Base-by-base conservation (phyloP, 2,329 filamentous ascomycete genomes). In the Ciborinia camelliae region DNA sequence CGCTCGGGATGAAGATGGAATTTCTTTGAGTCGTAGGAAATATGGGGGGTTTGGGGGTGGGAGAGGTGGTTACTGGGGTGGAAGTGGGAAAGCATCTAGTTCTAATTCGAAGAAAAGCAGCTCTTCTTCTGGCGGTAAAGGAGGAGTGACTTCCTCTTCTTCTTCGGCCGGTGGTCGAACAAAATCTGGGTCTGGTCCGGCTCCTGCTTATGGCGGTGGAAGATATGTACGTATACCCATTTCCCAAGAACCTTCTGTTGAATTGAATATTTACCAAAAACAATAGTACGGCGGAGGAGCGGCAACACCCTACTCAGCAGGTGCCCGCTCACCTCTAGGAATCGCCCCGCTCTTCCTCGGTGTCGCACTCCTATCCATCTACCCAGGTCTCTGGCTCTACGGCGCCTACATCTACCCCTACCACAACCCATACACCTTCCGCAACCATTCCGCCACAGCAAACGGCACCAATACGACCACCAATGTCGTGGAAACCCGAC, bases 261-360 rank as follows among this genome's bases (percentile, higher is more conserved):
- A 20, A 20, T 58, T 18, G 5, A 47, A 18, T 4, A 47, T 14
- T 58, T 35, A 58, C 28, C 14, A 12, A 23, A 4, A 8, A 8
- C 43, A 35, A 47, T 10, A 58, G 55, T 92, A 92, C 72, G 83
- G 84, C 45, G 89, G 89, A 57, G 90, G 90, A 57, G 82, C 86
- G 0, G 66, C 78, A 3, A 73, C 74, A 0, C 89, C 90, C 2
- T 94, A 90, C 76, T 67, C 71, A 2, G 69, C 89, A 2, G 88
- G 88, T 8, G n/a, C 47, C 0, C 66, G 64, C 15, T 80, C 81
- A 1, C 81, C 80, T 0, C 75, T 80, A 4, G 81, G 82, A 4
- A 81, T 89, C 45, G 75, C 85, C 35, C 77, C 79, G 0, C 80
- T 85, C 20, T 75, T 86, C 55, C 75, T 86, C 28, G 76, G 89